These are phyloP conservation scores for Rubus idaeus DNA, from an alignment of 306 rosid species.

Conservation along the genomic window DNA sequence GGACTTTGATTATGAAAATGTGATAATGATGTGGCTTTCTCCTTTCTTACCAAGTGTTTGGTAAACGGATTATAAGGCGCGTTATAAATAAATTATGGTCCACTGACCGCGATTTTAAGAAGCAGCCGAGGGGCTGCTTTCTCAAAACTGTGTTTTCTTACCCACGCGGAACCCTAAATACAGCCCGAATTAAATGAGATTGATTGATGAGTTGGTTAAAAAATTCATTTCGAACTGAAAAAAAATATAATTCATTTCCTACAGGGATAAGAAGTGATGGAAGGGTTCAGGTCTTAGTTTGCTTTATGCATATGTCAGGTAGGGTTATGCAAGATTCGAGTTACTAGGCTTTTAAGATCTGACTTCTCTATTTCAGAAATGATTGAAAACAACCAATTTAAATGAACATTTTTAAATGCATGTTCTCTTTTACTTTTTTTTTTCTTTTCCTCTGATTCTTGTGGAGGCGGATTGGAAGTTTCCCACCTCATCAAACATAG, in stretches of 20 bases:
- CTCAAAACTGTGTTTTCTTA: no score
- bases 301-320: not conserved
- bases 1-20: no score
- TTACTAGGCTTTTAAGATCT: conserved; percentile 1
- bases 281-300: not conserved
- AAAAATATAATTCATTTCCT: not conserved
- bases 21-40: no score
- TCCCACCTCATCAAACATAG: not conserved
- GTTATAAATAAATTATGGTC: no score
- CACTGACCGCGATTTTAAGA: no score
- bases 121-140: no score
- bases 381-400: conserved; percentile 2
- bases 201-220: not conserved
- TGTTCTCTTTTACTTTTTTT: not conserved
- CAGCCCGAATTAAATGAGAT: not conserved
- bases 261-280: not conserved
- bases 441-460: not conserved
- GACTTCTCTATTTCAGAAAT: conserved; percentile 12
- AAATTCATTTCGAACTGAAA: not conserved
- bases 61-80: no score
- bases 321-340: not conserved
- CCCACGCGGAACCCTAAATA: no score
- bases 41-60: no score
- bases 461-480: not conserved
- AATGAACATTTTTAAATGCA: not conserved